These are phyloP conservation scores for Colletotrichum lindemuthianum DNA, from an alignment of 2,329 filamentous ascomycete genomes.

Conservation along the genomic window DNA sequence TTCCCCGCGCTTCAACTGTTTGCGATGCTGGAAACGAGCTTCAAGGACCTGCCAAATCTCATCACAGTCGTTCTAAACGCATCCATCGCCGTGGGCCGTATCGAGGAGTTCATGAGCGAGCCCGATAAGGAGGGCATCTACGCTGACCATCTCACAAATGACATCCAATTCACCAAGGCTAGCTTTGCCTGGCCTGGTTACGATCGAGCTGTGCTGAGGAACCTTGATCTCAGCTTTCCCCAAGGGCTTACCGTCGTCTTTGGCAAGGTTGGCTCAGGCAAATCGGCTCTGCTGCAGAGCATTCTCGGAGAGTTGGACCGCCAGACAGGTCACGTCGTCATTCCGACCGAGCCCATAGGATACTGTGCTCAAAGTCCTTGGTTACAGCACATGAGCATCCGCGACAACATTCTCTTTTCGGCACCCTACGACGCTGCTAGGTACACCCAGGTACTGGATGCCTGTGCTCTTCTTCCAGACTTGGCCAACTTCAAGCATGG, in stretches of 20 bases:
- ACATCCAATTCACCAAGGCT: conserved; percentile 69
- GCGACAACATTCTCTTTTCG: conserved; percentile 74
- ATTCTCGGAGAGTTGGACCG: conserved; percentile 75
- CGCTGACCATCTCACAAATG: conserved; percentile 47
- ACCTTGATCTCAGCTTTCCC: conserved; percentile 57
- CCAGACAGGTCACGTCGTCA: conserved; percentile 56
- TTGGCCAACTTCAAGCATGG: conserved; percentile 65
- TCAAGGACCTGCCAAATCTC: conserved; percentile 79
- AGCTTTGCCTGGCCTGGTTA: conserved; percentile 85
- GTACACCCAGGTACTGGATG: conserved; percentile 69
- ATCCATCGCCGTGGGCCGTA: conserved; percentile 81
- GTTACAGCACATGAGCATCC: conserved; percentile 73
- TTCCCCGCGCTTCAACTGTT: conserved; percentile 90
- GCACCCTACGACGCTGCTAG: conserved; percentile 61
- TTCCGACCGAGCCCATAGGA: conserved; percentile 61
- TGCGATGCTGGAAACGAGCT: conserved; percentile 74
- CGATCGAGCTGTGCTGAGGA: conserved; percentile 58
- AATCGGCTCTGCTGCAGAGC: conserved; percentile 68
- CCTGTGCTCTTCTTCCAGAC: conserved; percentile 67
- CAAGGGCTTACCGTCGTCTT: conserved; percentile 65
- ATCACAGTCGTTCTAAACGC: conserved; percentile 84
- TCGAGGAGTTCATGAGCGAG: conserved; percentile 88
- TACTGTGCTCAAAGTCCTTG: conserved; percentile 71
- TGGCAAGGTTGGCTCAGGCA: conserved; percentile 69
- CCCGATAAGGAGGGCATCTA: conserved; percentile 74